These are phyloP conservation scores for Lepidium sativum DNA, from an alignment of 345 rosid genomes.

Conservation along the genomic window DNA sequence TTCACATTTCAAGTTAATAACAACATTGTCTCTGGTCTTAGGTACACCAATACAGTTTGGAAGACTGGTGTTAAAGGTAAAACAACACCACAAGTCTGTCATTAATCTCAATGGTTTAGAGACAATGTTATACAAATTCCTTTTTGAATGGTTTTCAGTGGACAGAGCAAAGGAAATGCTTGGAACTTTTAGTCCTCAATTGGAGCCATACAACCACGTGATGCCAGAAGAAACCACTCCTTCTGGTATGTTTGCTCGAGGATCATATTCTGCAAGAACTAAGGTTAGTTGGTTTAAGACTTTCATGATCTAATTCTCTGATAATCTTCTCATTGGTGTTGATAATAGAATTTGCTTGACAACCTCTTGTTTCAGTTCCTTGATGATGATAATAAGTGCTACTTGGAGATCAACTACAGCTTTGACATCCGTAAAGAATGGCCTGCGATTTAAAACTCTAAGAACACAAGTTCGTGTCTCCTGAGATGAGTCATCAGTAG, in stretches of 20 bases:
- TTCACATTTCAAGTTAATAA: slow-evolving; percentile 59
- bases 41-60: slow-evolving; percentile 70
- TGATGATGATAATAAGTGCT: slow-evolving; percentile 76
- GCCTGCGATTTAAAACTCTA: slow-evolving; percentile 31
- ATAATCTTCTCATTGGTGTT: neutral
- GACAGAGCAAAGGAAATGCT: slow-evolving; percentile 67
- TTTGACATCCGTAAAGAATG: slow-evolving; percentile 71
- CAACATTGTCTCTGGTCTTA: slow-evolving; percentile 82
- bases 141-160: slow-evolving; percentile 30
- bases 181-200: slow-evolving; percentile 74
- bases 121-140: neutral
- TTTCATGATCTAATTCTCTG: neutral
- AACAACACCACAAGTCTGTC: neutral
- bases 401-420: slow-evolving; percentile 76
- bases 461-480: neutral
- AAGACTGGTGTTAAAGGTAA: slow-evolving; percentile 64
- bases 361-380: slow-evolving; percentile 40
- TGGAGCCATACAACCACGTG: slow-evolving; percentile 51
- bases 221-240: slow-evolving; percentile 72
- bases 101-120: neutral
- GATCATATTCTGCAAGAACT: slow-evolving; percentile 66
- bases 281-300: slow-evolving; percentile 35
- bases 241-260: slow-evolving; percentile 66
- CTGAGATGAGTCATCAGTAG: slow-evolving; percentile 19
- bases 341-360: neutral